These are phyloP conservation scores for Trichopus zeylanicus DNA, from an alignment of 116 monocot genomes.

Conservation along the genomic window DNA sequence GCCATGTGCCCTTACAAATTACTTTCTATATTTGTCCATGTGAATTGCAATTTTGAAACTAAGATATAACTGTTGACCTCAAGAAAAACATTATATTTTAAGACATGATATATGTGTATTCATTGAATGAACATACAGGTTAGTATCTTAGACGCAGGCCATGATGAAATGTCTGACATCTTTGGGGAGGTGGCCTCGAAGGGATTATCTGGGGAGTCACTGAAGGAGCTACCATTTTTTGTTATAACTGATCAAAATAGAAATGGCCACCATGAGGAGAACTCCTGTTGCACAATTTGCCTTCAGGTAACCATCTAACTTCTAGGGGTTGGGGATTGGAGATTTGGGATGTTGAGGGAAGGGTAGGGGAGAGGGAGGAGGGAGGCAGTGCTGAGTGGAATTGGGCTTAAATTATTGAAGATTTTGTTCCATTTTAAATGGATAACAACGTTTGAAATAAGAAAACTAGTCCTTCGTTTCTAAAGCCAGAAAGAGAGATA, in stretches of 20 bases:
- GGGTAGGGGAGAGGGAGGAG: no score
- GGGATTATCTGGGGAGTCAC: constrained; percentile 31
- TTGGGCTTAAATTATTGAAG: no score
- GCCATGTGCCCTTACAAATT: not conserved
- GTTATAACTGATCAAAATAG: constrained; percentile 22
- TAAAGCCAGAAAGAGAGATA: no score
- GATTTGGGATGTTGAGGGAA: not conserved
- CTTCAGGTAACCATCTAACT: constrained; percentile 29
- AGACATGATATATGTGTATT: not conserved
- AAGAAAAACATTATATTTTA: no score
- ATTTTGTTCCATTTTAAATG: no score
- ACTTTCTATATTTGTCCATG: not conserved
- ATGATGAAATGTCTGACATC: constrained; percentile 30
- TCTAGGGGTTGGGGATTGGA: not conserved
- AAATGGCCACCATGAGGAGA: constrained; percentile 10
- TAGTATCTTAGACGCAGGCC: constrained; percentile 16
- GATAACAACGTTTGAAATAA: no score
- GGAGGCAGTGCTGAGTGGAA: no score
- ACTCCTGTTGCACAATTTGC: constrained; percentile 34
- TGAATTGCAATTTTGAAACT: not conserved
- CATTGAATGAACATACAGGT: constrained; percentile 12
- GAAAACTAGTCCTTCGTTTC: no score
- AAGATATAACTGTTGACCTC: no score
- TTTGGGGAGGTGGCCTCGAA: constrained; percentile 30
- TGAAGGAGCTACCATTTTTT: constrained; percentile 35